Conservation (phyloP, 2,329 filamentous ascomycete genomes). For the Myrmaecium sp. region DNA sequence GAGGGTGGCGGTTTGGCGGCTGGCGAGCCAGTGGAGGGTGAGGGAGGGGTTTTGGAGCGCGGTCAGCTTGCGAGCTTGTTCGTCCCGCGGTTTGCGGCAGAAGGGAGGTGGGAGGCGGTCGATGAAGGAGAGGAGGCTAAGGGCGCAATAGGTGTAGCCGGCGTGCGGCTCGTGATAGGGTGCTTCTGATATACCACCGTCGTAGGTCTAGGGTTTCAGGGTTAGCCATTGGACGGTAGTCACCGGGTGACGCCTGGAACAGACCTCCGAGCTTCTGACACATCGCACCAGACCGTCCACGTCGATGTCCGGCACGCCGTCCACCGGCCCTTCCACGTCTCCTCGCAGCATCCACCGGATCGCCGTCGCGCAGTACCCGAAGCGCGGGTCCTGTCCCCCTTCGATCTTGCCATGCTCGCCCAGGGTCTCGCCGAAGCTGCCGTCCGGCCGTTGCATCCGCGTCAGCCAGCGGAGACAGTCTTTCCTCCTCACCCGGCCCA, state of each 20-base stretch:
- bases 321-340: slow-evolving; percentile 33
- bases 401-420: slow-evolving; percentile 43
- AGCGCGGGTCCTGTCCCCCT: slow-evolving; percentile 71
- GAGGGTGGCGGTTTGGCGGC: slow-evolving; percentile 27
- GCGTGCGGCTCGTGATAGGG: slow-evolving; percentile 72
- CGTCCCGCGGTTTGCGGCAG: slow-evolving; percentile 8
- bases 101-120: slow-evolving; percentile 35
- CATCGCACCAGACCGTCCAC: slow-evolving; percentile 52
- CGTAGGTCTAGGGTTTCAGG: slow-evolving; percentile 40
- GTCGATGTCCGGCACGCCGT: slow-evolving; percentile 54
- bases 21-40: slow-evolving; percentile 29
- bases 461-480: slow-evolving; percentile 59
- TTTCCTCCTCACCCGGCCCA: slow-evolving; percentile 44
- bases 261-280: slow-evolving; percentile 43
- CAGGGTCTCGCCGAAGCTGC: slow-evolving; percentile 78
- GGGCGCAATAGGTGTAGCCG: slow-evolving; percentile 80
- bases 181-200: slow-evolving; percentile 68
- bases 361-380: slow-evolving; percentile 69
- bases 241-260: slow-evolving; percentile 15
- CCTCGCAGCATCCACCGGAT: slow-evolving; percentile 71
- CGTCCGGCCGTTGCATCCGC: slow-evolving; percentile 61
- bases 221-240: slow-evolving; percentile 1
- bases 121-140: slow-evolving; percentile 63
- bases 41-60: slow-evolving; percentile 19
- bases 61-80: slow-evolving; percentile 11